Evolutionary conservation across 2,329 filamentous ascomycete genomes (phyloP), one percentile per base, ranked within the genome.

Genomic region (Monilinia fructigena): DNA sequence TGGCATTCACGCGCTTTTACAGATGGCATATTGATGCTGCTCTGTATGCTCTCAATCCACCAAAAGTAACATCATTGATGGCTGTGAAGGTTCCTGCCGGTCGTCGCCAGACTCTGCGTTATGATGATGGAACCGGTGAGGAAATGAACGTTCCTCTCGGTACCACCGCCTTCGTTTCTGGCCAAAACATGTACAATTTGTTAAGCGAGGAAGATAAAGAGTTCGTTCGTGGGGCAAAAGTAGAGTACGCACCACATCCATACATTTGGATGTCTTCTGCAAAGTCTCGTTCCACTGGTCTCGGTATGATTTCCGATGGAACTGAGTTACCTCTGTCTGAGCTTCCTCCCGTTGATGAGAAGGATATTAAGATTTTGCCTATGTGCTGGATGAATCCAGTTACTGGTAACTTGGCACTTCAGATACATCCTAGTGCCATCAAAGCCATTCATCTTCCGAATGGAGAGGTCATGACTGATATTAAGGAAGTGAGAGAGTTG

Each of bases 21-120:
- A 82, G 90, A 67, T 93, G 90, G 90, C 90, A 93, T 76, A 92
- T 93, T 64, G 90, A 93, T 73, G 90, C 90, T 4, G 90, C 90
- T 1, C 79, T 93, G 7, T 93, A 93, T 74, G 88, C 85, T 23
- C 82, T 92, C 8, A 85, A 90, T n/a, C 89, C 90, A 3, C 89
- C 90, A 2, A 82, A 87, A 35, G 90, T 88, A 4, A 93, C 90
- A 0, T 87, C 87, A 1, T 82, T 93, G 31, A 81, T 93, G 66
- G 90, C 90, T 0, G 89, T 92, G n/a, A 81, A 82, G 50, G 89
- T 93, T 0, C 90, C 90, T 0, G 81, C 82, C 26, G 88, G 88
- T 8, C 82, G 87, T 42, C 80, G 81, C 18, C 89, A 92, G 75
- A 89, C 82, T 1, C 80, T 91, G 31, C 83, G 89, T 23, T 93